Percentiles rank a stretch among this genome's conserved stretches.
Evolutionary conservation across 441 rosid species (phyloP).

Genomic region (Arabidopsis hybrid): DNA sequence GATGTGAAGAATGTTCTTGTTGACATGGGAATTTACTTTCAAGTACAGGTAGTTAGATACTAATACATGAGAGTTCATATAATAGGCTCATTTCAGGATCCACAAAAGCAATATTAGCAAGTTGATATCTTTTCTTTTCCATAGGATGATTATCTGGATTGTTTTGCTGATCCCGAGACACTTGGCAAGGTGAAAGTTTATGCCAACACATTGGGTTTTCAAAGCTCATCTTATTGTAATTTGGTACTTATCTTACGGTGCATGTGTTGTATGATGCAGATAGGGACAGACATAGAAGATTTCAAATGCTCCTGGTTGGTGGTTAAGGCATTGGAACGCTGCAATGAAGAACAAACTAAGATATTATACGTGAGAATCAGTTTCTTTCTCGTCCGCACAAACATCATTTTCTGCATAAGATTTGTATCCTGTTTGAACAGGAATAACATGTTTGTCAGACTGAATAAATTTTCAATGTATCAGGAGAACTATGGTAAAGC

Average conservation of each 20-base stretch:
- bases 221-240: conserved; percentile 2
- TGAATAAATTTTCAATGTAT: conserved; percentile 11
- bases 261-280: conserved; percentile 50
- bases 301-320: conserved; percentile 96
- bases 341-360: conserved; percentile 78
- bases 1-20: conserved; percentile 76
- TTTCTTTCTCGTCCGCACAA: neutral
- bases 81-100: conserved; percentile 2
- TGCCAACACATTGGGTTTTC: conserved; percentile 10
- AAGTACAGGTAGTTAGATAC: conserved; percentile 65
- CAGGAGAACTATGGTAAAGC: conserved; percentile 89
- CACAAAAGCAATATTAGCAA: neutral
- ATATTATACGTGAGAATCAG: conserved; percentile 61
- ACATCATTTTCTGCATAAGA: neutral
- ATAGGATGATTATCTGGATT: conserved; percentile 93
- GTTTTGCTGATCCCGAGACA: conserved; percentile 78
- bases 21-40: conserved; percentile 88
- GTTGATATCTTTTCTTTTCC: conserved; percentile 7
- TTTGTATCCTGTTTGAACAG: neutral
- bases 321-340: conserved; percentile 78
- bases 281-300: conserved; percentile 94
- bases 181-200: conserved; percentile 73
- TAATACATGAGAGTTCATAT: conserved; percentile 11
- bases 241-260: conserved; percentile 6
- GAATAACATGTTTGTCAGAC: neutral